Conservation (phyloP, 257 asterid genomes). For the Gardenia jasminoides region DNA sequence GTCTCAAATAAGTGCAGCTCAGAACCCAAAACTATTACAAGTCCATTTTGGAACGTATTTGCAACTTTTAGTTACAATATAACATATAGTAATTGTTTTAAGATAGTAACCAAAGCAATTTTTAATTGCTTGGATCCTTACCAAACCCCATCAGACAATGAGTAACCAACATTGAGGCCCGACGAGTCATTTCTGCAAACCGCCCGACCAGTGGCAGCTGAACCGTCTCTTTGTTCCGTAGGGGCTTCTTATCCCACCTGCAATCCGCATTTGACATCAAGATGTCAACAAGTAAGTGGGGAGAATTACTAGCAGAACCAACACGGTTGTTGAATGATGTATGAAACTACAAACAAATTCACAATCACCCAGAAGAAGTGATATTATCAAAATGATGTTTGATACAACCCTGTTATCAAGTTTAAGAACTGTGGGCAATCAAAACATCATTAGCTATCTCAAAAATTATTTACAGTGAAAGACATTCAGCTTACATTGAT, state of each 20-base stretch:
- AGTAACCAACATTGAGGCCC: conserved; percentile 70
- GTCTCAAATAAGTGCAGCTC: not conserved
- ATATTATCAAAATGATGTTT: too few relatives aligned
- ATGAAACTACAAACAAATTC: not conserved
- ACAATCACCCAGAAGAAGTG: too few relatives aligned
- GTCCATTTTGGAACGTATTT: not conserved
- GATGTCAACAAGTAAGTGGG: not conserved
- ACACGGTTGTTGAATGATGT: not conserved
- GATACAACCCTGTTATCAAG: too few relatives aligned
- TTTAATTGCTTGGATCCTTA: conserved; percentile 37
- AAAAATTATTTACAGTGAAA: too few relatives aligned
- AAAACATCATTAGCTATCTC: too few relatives aligned
- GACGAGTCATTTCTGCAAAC: conserved; percentile 41
- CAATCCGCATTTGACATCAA: not conserved
- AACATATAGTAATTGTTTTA: not conserved
- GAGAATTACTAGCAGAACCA: not conserved
- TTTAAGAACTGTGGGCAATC: too few relatives aligned
- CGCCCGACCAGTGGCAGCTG: conserved; percentile 58
- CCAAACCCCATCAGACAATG: conserved; percentile 85
- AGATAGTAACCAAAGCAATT: not conserved
- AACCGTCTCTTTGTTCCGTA: conserved; percentile 61
- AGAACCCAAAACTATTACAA: not conserved
- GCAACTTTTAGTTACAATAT: not conserved
- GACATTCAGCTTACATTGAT: too few relatives aligned
- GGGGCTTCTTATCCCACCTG: conserved; percentile 92